Conservation (phyloP, 768 basidiomycete species). For the Agaricus sinodeliciosus region DNA sequence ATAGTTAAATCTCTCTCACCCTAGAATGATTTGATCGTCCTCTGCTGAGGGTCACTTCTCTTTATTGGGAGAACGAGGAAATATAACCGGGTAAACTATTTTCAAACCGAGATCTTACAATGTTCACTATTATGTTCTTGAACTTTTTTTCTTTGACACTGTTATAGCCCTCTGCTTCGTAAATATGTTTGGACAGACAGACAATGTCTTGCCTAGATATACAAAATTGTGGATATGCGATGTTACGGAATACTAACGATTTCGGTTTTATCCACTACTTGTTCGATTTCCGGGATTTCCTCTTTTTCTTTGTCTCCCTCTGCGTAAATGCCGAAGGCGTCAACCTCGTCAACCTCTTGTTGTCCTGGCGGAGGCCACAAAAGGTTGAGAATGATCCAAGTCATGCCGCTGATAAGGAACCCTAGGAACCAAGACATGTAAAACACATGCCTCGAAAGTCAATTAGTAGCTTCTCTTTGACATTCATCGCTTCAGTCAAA, state of each 20-base stretch:
- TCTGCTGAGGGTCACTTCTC: too few species aligned
- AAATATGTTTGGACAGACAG: background rate
- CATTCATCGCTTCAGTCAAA: background rate
- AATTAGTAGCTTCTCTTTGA: background rate
- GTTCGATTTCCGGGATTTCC: too few species aligned
- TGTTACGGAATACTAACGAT: background rate
- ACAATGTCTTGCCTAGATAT: background rate
- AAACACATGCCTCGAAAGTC: slow-evolving; percentile 15
- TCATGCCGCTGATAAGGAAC: slow-evolving; percentile 17
- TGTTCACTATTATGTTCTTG: too few species aligned
- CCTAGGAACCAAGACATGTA: slow-evolving; percentile 22
- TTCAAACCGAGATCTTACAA: too few species aligned
- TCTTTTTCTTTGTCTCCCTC: background rate
- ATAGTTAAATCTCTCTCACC: background rate
- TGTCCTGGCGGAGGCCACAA: slow-evolving; percentile 20
- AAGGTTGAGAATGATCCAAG: slow-evolving; percentile 18
- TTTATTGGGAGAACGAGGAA: too few species aligned
- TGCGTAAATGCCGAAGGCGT: background rate
- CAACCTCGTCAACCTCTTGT: slow-evolving; percentile 15
- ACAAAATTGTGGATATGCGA: background rate
- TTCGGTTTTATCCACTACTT: background rate
- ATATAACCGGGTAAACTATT: too few species aligned
- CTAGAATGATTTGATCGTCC: background rate
- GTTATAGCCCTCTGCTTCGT: background rate
- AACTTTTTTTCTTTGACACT: background rate